Evolutionary conservation across 495 filamentous ascomycete species (phyloP), one percentile per base, ranked within the genome.

Genomic region (Xylaria telfairii): DNA sequence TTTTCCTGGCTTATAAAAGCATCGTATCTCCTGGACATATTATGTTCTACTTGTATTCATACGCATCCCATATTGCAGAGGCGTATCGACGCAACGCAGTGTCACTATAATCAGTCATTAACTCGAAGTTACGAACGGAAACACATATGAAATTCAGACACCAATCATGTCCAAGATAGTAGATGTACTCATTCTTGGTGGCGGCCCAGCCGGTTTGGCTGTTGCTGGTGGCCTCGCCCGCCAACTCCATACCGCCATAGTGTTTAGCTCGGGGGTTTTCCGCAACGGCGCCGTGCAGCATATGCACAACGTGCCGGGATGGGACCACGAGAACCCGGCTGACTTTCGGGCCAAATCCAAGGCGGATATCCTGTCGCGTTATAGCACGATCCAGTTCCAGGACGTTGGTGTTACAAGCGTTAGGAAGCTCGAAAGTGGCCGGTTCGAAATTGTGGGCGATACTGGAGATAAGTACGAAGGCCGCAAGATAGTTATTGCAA

Each of bases 131-230:
- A 62, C 15, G 7, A 2, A 21, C 24, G 8, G 12, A 28, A 34
- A 47, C 15, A 44, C 37, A 59, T 26, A 60, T 10, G 19, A 21
- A 34, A 28, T 2, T 41, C 37, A 47, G 39, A 62, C 46, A 37
- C 19, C 24, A 19, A 44, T 19, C 30, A 69, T 69, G 56, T 37
- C 54, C 3, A 69, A 69, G 42, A 17, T 62, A 19, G 37, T 69
- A 54, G 88, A 90, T 70, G 82, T 78, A 57, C 77, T 90, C 12
- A 86, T 91, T 74, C 80, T 90, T 42, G 89, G 89, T 72, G 83
- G 76, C 44, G 89, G 88, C 3, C 87, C 87, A 7, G 85, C 86
- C 10, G 89, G 88, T 10, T 80, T 91, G 2, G 73, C 83, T 1
- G 76, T 78, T 6, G 88, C 87, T 4, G 42, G 75, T 8, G 76